Base-by-base conservation (phyloP, 2,329 filamentous ascomycete species). In the Colletotrichum limetticola region DNA sequence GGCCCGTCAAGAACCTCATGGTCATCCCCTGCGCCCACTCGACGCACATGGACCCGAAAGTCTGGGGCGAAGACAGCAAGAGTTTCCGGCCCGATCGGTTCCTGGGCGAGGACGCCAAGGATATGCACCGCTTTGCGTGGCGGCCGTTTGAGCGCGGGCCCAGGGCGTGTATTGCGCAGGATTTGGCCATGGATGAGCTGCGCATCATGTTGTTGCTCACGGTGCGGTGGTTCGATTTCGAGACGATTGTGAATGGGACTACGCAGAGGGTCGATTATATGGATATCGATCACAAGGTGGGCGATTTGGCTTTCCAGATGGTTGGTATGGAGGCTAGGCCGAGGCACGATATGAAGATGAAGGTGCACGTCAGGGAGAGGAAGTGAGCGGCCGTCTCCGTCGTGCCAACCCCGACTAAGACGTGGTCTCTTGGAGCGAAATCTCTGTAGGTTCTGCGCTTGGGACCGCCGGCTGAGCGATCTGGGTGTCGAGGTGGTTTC, bases 21-120 rank as follows among this genome's bases (percentile, higher is more conserved):
- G 66, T 74, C 19, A 63, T 66, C 19, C 74, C 75, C 55, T 74
- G 74, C 65, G 72, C 72, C 3, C 71, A 77, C 57, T 72, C 76
- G 60, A 75, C 80, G 26, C 83, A 84, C 26, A 76, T 78, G 16
- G 76, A 80, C 68, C 76, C 78, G 1, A 74, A 75, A 7, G 79
- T 83, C 76, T 87, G 83, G 82, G 79, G 80, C 2, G 28, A 58
- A 8, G 76, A 82, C 9, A 78, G 82, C 1, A 71, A 79, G 32
- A 75, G 76, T 8, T 87, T 86, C 76, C 73, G 84, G 0, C 84
- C 85, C 0, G 83, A 85, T 32, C 79, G 85, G 9, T 86, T 82
- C 76, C 77, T 85, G 9, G 77, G 35, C 14, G 57, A 64, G 2
- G 67, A 60, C n/a, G 71, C 63, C 5, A 46, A 57, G n/a, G 59